phyloP scores from a whole-genome alignment of 2,329 filamentous ascomycete species.

The Colletotrichum lini region DNA sequence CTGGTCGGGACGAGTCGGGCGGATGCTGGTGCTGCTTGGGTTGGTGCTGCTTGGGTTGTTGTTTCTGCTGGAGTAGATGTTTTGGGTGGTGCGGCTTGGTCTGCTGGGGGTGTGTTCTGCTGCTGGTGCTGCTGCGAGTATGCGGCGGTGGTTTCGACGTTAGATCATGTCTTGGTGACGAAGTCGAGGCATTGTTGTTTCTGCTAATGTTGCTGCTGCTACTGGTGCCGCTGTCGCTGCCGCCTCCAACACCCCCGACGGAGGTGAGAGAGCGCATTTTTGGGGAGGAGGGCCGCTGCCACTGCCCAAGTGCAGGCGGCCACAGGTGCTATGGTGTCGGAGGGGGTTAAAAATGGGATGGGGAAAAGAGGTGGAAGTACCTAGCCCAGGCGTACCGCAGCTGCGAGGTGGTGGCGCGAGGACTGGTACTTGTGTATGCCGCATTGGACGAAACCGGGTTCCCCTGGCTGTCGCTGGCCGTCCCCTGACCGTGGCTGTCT shows the following conservation, averaged over 20 bases:
- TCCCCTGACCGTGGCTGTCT: neutral
- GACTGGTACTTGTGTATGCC: slow-evolving; percentile 12
- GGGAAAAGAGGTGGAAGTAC: slow-evolving; percentile 1
- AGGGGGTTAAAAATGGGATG: too few relatives aligned
- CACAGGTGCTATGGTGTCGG: neutral
- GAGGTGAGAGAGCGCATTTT: slow-evolving; percentile 35
- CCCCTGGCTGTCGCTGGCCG: slow-evolving; percentile 14
- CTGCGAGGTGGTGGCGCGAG: slow-evolving; percentile 3
- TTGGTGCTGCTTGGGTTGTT: slow-evolving; percentile 13
- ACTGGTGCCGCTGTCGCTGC: neutral
- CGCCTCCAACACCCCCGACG: slow-evolving; percentile 6
- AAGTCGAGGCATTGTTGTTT: slow-evolving; percentile 22
- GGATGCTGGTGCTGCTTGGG: slow-evolving; percentile 7
- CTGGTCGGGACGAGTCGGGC: slow-evolving; percentile 36
- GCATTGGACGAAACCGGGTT: slow-evolving; percentile 35
- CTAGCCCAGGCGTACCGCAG: neutral
- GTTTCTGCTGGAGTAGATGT: neutral
- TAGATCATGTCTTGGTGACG: slow-evolving; percentile 15
- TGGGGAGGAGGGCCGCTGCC: neutral
- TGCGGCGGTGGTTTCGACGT: slow-evolving; percentile 8
- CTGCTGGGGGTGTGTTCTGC: slow-evolving; percentile 4
- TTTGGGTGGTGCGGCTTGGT: slow-evolving; percentile 25
- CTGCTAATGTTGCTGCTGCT: slow-evolving; percentile 10
- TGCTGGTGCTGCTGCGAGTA: neutral
- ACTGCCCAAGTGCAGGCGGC: neutral